Evolutionary conservation across 768 basidiomycete genomes (phyloP).

Genomic region (Suillus spraguei): DNA sequence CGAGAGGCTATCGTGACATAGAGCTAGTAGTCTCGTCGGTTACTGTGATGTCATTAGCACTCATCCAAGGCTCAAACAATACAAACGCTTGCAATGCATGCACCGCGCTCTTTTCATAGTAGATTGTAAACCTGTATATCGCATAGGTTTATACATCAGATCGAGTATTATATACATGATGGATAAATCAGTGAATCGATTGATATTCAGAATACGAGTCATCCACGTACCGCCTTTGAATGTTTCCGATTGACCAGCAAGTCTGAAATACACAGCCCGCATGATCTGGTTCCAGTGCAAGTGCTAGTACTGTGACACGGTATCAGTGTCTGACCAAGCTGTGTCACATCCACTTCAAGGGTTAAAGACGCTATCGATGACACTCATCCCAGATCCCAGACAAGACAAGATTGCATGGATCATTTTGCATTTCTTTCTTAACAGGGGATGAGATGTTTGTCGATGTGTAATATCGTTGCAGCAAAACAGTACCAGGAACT

Average conservation of each 20-base stretch:
- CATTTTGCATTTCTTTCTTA: background rate
- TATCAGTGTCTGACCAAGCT: no score
- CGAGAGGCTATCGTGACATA: background rate
- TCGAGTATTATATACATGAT: background rate
- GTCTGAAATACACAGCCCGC: background rate
- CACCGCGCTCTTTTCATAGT: background rate
- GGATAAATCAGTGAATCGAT: background rate
- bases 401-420: background rate
- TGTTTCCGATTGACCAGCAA: background rate
- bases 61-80: background rate
- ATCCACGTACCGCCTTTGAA: background rate
- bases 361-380: background rate
- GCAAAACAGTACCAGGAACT: background rate
- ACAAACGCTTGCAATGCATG: background rate
- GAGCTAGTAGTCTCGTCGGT: background rate
- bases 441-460: background rate
- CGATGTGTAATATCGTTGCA: background rate
- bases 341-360: no score
- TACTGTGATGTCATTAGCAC: background rate
- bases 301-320: background rate
- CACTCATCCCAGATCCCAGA: background rate
- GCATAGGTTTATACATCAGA: background rate
- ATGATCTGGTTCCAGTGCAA: background rate
- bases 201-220: background rate
- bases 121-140: no score